phyloP scores from a whole-genome alignment of 225 moss, liverwort and hornwort genomes.

The Sphagnum contortum region DNA sequence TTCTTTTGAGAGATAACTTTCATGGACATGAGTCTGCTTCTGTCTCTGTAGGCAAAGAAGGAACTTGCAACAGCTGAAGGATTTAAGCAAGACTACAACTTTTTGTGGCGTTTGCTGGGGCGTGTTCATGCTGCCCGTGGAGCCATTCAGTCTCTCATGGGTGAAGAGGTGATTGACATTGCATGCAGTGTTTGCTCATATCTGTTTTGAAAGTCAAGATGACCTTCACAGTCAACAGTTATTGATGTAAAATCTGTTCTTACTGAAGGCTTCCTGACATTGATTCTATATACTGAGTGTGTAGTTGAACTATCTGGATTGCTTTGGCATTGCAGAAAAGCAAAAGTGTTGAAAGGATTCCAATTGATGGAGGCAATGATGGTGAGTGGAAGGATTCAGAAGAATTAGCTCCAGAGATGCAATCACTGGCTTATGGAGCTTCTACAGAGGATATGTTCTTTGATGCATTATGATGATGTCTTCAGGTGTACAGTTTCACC shows the following conservation, averaged over 20 bases:
- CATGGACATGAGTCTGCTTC: no score
- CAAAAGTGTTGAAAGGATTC: conserved; percentile 13
- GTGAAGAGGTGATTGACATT: conserved; percentile 49
- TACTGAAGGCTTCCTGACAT: neutral
- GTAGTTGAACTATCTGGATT: no score
- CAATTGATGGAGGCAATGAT: conserved; percentile 13
- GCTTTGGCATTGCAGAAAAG: conserved; percentile 24
- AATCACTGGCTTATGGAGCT: conserved; percentile 11
- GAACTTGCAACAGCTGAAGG: conserved; percentile 83
- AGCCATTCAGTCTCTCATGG: conserved; percentile 79
- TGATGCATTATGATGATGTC: conserved; percentile 31
- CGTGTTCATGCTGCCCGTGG: conserved; percentile 88
- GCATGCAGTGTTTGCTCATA: neutral
- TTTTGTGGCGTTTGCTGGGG: conserved; percentile 89
- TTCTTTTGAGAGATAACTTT: no score
- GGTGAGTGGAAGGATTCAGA: conserved; percentile 43
- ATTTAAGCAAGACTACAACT: conserved; percentile 88
- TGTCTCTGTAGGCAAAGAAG: conserved; percentile 51
- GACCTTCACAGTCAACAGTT: neutral
- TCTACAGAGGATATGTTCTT: conserved; percentile 34
- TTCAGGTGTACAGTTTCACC: neutral
- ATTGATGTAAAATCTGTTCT: neutral
- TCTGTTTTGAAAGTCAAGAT: neutral
- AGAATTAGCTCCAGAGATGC: conserved; percentile 6
- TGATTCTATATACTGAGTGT: neutral